These are phyloP conservation scores for Rhizomucor pusillus DNA, from an alignment of 371 early-diverging fungal genomes.

Conservation along the genomic window DNA sequence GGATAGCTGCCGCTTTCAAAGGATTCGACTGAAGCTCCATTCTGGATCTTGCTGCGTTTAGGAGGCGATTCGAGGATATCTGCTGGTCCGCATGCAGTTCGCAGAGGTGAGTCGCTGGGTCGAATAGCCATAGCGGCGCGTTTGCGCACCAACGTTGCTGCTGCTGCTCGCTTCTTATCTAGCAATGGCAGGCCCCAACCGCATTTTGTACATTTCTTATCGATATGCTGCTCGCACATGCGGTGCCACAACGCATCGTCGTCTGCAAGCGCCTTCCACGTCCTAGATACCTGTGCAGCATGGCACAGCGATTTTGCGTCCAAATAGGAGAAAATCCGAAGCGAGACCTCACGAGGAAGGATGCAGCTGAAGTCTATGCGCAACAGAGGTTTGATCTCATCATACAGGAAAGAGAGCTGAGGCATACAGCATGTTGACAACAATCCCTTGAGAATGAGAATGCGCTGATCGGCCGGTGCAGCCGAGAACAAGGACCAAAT, in stretches of 20 bases:
- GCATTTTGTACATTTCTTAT: slow-evolving; percentile 91
- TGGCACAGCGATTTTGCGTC: slow-evolving; percentile 92
- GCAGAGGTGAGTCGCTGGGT: slow-evolving; percentile 8
- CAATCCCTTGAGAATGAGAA: slow-evolving; percentile 68
- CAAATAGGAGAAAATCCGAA: slow-evolving; percentile 80
- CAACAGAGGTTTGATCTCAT: slow-evolving; percentile 64
- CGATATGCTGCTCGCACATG: slow-evolving; percentile 97
- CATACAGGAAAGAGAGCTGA: slow-evolving; percentile 75
- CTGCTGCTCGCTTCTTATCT: slow-evolving; percentile 28
- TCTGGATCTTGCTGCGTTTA: background rate
- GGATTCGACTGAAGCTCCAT: background rate
- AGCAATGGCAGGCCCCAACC: slow-evolving; percentile 93
- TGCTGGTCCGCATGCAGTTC: slow-evolving; percentile 23
- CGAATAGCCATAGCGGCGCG: slow-evolving; percentile 7
- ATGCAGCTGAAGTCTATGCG: slow-evolving; percentile 79
- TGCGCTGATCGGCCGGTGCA: slow-evolving; percentile 55
- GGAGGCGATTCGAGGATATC: slow-evolving; percentile 2
- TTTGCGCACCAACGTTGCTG: slow-evolving; percentile 10
- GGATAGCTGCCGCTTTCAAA: background rate
- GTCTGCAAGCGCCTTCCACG: slow-evolving; percentile 83
- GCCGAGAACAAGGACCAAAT: slow-evolving; percentile 65
- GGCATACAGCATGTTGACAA: slow-evolving; percentile 73
- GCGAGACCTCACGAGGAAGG: slow-evolving; percentile 77
- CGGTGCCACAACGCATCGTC: slow-evolving; percentile 92
- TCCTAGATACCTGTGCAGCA: slow-evolving; percentile 81